phyloP scores from a whole-genome alignment of 768 basidiomycete species.

The Russula sp. region DNA sequence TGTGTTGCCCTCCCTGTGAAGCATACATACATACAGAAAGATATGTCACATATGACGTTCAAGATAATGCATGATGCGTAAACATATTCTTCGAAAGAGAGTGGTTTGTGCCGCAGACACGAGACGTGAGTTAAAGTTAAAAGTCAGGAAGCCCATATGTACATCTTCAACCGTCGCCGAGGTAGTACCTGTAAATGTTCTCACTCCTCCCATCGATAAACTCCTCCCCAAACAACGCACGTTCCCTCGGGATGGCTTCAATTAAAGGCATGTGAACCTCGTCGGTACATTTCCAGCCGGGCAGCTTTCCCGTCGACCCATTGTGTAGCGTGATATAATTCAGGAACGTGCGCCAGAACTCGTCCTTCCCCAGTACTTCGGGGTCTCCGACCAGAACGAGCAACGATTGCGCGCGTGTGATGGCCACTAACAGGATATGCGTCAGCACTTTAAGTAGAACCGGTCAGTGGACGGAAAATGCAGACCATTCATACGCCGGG shows the following conservation, averaged over 20 bases:
- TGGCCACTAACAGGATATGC: conserved; percentile 45
- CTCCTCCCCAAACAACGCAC: conserved; percentile 5
- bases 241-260: neutral
- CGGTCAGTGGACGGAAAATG: neutral
- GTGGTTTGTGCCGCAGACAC: neutral
- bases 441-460: neutral
- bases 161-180: neutral
- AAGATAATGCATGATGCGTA: neutral
- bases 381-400: conserved; percentile 65
- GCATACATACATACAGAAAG: neutral
- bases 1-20: neutral
- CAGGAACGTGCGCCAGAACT: conserved; percentile 58
- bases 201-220: conserved; percentile 14
- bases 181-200: conserved; percentile 4
- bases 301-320: conserved; percentile 51
- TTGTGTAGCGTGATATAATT: conserved; percentile 50
- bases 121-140: too few relatives aligned
- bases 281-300: conserved; percentile 39
- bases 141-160: neutral
- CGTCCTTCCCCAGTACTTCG: conserved; percentile 53
- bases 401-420: conserved; percentile 63
- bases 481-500: conserved; percentile 43
- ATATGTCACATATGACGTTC: neutral
- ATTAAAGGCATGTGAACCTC: neutral
- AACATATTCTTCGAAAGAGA: neutral